Conservation (phyloP, 495 filamentous ascomycete genomes). For the Sabuloglossum arenarium region DNA sequence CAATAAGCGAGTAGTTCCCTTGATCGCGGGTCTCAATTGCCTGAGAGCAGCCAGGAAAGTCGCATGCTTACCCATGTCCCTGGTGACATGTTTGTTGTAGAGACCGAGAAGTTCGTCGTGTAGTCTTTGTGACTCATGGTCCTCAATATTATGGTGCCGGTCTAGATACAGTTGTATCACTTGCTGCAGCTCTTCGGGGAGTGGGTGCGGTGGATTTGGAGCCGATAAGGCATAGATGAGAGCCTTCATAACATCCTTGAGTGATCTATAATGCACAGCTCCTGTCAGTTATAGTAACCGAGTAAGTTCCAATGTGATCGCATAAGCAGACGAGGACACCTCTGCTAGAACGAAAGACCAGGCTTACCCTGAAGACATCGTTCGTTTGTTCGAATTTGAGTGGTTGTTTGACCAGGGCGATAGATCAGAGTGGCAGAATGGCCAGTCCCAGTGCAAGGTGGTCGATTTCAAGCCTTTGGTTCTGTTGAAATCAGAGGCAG, state of each 20-base stretch:
- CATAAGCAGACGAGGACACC: not conserved
- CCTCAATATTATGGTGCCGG: slow-evolving; percentile 34
- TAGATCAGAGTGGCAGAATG: too few relatives aligned
- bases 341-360: not conserved
- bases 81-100: slow-evolving; percentile 33
- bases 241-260: slow-evolving; percentile 40
- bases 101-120: slow-evolving; percentile 44
- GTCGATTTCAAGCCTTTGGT: too few relatives aligned
- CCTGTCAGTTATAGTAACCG: slow-evolving; percentile 1
- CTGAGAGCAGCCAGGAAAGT: slow-evolving; percentile 39
- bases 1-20: slow-evolving; percentile 27
- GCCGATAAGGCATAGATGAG: slow-evolving; percentile 30
- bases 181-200: slow-evolving; percentile 37
- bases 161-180: slow-evolving; percentile 40
- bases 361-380: slow-evolving; percentile 13
- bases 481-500: too few relatives aligned
- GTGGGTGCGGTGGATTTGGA: slow-evolving; percentile 24
- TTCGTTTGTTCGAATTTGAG: slow-evolving; percentile 3
- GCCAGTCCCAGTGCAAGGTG: too few relatives aligned
- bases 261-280: slow-evolving; percentile 18
- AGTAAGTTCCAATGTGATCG: not conserved
- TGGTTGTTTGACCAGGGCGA: too few relatives aligned
- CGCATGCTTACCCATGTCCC: slow-evolving; percentile 29
- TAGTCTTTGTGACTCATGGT: slow-evolving; percentile 35
- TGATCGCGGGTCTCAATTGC: slow-evolving; percentile 34